Base-by-base conservation (phyloP, 164 flowering plant species). In the Liquidambar formosana region DNA sequence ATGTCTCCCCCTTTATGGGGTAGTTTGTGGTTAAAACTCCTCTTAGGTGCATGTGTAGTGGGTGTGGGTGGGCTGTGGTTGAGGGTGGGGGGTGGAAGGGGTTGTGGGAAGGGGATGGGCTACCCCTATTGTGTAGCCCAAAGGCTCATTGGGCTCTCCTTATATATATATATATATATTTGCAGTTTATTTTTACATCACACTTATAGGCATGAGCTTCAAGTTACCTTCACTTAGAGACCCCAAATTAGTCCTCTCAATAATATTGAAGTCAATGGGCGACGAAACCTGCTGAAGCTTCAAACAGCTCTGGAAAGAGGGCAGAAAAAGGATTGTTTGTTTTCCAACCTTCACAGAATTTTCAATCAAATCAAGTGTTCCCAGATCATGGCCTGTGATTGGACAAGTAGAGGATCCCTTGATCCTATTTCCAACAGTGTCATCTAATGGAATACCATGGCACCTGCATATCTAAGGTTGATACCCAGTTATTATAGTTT, bases 161-260 rank as follows among this genome's bases (percentile, higher is more conserved):
- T n/a, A n/a, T n/a, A n/a, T n/a, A n/a, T n/a, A n/a, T n/a, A n/a
- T n/a, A n/a, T n/a, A n/a, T n/a, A n/a, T 6, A 33, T 33, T 2
- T 33, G 41, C 6, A 33, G 41, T 33, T 33, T 6, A 33, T 33
- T 33, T 33, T 33, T 33, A 33, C 41, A 33, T 33, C 41, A 33
- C 6, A 33, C 41, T 33, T 33, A 2, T 33, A 33, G 2, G 41
- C 41, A 33, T 33, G 41, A 33, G 41, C 41, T 6, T 33, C 41
- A 33, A 33, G 6, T 54, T 74, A 94, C 98, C 94, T 90, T 94
- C 98, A 79, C 85, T 79, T 16, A 94, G 77, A 65, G 94, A 81
- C 61, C 78, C 71, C 80, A 94, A 80, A 68, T 74, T 82, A 54
- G 89, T 90, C 65, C 94, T 85, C 80, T 86, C 87, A 65, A 88